These are phyloP conservation scores for Talaromyces verruculosus DNA, from an alignment of 2,329 filamentous ascomycete genomes.

Conservation along the genomic window DNA sequence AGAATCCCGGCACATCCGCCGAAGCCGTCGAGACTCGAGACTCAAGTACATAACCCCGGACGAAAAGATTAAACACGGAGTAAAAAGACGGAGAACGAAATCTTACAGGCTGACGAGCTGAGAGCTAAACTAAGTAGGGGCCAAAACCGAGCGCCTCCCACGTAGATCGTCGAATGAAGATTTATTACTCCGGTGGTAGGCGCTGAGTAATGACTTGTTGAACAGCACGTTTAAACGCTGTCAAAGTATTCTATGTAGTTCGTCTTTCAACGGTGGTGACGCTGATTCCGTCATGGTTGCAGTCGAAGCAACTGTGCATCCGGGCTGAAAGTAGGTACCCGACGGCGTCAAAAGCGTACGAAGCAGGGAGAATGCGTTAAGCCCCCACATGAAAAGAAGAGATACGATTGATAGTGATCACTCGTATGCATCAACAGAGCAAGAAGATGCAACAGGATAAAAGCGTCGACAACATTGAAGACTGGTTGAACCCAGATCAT, in stretches of 20 bases:
- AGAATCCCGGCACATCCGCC: background rate
- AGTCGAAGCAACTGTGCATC: background rate
- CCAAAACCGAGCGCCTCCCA: conserved; percentile 10
- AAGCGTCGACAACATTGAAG: background rate
- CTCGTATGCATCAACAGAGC: background rate
- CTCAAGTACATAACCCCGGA: background rate
- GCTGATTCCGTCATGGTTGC: background rate
- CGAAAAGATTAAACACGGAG: background rate
- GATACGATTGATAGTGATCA: background rate
- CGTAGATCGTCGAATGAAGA: background rate
- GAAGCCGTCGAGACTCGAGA: background rate
- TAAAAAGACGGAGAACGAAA: background rate
- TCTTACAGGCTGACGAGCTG: background rate
- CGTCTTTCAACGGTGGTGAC: background rate
- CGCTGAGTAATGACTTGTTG: background rate
- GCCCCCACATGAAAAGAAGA: background rate
- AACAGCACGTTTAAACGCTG: no score
- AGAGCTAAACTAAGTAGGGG: conserved; percentile 6
- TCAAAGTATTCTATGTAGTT: no score
- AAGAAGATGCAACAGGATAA: no score
- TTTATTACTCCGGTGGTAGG: background rate
- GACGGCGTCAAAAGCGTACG: background rate
- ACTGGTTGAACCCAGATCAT: background rate
- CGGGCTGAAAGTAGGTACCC: conserved; percentile 5
- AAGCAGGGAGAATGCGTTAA: background rate